phyloP scores from a whole-genome alignment of 441 rosid species.

The Aquilaria agallochum region DNA sequence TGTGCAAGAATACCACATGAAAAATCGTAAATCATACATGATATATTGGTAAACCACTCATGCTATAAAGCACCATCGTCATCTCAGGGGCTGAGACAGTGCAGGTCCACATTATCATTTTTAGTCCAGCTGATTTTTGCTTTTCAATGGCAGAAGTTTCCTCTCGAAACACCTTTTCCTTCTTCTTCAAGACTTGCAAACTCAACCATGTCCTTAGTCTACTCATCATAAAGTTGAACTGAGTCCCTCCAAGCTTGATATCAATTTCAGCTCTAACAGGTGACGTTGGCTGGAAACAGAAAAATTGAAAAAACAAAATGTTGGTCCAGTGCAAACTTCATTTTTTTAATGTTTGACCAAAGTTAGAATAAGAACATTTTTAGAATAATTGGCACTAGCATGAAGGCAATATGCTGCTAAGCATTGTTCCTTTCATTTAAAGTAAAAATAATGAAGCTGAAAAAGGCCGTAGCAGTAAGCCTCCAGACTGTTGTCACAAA shows the following conservation, averaged over 20 bases:
- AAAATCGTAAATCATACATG: slow-evolving; percentile 64
- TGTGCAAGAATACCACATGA: not conserved
- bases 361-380: too few species aligned
- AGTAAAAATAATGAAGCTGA: slow-evolving; percentile 5
- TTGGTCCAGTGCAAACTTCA: too few species aligned
- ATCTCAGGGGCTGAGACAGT: slow-evolving; percentile 98
- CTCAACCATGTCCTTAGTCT: slow-evolving; percentile 86
- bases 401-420: slow-evolving; percentile 5
- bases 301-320: slow-evolving; percentile 13
- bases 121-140: slow-evolving; percentile 48
- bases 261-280: slow-evolving; percentile 92
- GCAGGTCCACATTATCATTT: slow-evolving; percentile 89
- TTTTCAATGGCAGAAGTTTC: slow-evolving; percentile 37
- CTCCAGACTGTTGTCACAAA: slow-evolving; percentile 9
- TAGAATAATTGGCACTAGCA: not conserved
- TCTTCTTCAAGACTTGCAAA: slow-evolving; percentile 64
- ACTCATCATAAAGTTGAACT: slow-evolving; percentile 62
- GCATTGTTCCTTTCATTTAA: slow-evolving; percentile 3
- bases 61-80: slow-evolving; percentile 67
- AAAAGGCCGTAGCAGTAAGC: slow-evolving; percentile 18
- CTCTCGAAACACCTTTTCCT: slow-evolving; percentile 65
- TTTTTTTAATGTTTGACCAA: too few species aligned
- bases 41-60: slow-evolving; percentile 63
- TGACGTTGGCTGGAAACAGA: slow-evolving; percentile 59
- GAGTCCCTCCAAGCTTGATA: slow-evolving; percentile 87